Conservation (phyloP, 768 basidiomycete species). For the Cyclocybe aegerita region DNA sequence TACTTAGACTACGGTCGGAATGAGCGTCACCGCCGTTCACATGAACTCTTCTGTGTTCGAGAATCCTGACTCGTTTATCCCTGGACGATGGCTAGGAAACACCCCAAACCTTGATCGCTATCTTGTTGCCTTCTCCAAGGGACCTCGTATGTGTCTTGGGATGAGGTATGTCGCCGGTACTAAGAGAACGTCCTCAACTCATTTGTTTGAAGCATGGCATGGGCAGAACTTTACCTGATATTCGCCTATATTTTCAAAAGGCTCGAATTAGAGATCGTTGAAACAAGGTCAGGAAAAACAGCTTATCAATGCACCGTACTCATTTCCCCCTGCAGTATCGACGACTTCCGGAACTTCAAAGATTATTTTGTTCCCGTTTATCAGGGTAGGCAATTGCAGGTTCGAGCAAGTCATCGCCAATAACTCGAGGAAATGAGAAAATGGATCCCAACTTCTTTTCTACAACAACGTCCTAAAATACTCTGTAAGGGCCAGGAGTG, state of each 20-base stretch:
- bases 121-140: constrained; percentile 43
- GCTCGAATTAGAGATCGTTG: constrained; percentile 32
- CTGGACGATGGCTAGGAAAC: constrained; percentile 41
- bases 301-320: background rate
- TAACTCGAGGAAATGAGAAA: background rate
- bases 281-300: constrained; percentile 24
- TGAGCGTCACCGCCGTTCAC: constrained; percentile 38
- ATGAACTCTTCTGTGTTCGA: constrained; percentile 34
- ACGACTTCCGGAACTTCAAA: constrained; percentile 30
- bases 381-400: constrained; percentile 21
- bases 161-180: constrained; percentile 32
- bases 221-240: constrained; percentile 40
- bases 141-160: constrained; percentile 44
- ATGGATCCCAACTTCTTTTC: constrained; percentile 4
- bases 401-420: background rate
- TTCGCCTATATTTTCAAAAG: constrained; percentile 41
- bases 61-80: constrained; percentile 35
- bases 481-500: constrained; percentile 48
- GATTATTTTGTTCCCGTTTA: constrained; percentile 36
- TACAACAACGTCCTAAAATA: constrained; percentile 41
- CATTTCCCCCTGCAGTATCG: constrained; percentile 15
- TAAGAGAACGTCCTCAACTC: background rate
- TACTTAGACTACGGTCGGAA: constrained; percentile 39
- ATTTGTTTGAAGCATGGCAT: constrained; percentile 32
- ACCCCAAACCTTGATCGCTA: constrained; percentile 31